phyloP scores from a whole-genome alignment of 805 yeast species.

The Saccharomycopsis sp. region DNA sequence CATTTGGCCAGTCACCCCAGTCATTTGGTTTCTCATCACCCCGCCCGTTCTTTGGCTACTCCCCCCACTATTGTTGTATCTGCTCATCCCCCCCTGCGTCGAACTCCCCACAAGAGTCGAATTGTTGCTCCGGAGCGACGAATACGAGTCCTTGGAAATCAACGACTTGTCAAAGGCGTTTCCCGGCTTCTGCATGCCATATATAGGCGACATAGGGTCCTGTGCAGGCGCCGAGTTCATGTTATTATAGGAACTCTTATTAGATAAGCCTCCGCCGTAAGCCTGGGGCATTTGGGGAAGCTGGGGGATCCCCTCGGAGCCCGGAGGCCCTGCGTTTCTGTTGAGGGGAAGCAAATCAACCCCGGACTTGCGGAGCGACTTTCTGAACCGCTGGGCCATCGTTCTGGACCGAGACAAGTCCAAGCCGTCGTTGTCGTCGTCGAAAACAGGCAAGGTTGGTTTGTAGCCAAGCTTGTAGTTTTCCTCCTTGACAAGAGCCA shows the following conservation, averaged over 20 bases:
- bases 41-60: not conserved
- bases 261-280: not conserved
- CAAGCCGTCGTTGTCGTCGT: not conserved
- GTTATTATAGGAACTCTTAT: constrained; percentile 4
- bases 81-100: not conserved
- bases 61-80: not conserved
- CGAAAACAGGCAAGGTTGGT: constrained; percentile 26
- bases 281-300: not conserved
- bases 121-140: not conserved
- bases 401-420: not conserved
- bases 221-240: constrained; percentile 1
- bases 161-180: not conserved
- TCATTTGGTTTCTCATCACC: not conserved
- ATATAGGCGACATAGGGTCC: constrained; percentile 13
- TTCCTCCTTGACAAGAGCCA: constrained; percentile 25
- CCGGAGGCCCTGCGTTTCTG: constrained; percentile 10
- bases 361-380: constrained; percentile 17
- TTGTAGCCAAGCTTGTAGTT: constrained; percentile 23
- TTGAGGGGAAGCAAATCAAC: constrained; percentile 17
- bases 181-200: not conserved
- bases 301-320: constrained; percentile 1
- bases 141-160: not conserved
- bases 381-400: constrained; percentile 6
- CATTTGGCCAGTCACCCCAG: no score
- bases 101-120: not conserved